A percentile compares a stretch with the other conserved stretches of the same genome.
Evolutionary conservation across 805 yeast genomes (phyloP).

Genomic region (Saccharomyces eubayanus): DNA sequence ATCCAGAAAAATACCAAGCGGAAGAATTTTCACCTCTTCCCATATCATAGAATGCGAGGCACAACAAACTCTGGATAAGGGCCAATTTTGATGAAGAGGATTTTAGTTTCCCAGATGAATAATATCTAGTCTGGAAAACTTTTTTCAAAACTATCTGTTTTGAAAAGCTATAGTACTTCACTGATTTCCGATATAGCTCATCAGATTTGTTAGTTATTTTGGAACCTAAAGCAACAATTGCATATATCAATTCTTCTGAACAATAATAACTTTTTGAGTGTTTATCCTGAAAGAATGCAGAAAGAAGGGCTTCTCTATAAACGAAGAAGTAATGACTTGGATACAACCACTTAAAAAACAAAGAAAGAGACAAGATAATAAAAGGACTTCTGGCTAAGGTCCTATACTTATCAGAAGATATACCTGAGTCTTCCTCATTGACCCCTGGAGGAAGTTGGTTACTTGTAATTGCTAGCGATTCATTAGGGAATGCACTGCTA

Average conservation of each 20-base stretch:
- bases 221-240: conserved; percentile 52
- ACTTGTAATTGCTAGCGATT: too few relatives aligned
- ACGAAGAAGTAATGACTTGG: conserved; percentile 54
- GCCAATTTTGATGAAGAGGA: conserved; percentile 39
- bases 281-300: conserved; percentile 42
- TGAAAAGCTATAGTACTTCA: conserved; percentile 33
- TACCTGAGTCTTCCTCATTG: too few relatives aligned
- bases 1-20: conserved; percentile 54
- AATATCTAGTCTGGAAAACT: conserved; percentile 27
- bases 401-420: not conserved
- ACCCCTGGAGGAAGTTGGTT: too few relatives aligned
- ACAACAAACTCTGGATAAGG: conserved; percentile 43
- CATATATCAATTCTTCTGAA: conserved; percentile 41
- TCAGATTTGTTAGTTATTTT: conserved; percentile 33
- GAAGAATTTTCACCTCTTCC: conserved; percentile 47
- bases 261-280: conserved; percentile 37
- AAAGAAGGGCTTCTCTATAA: conserved; percentile 49
- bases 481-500: too few relatives aligned
- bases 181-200: conserved; percentile 32
- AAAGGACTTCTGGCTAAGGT: conserved; percentile 19
- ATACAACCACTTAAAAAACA: conserved; percentile 49
- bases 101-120: conserved; percentile 11
- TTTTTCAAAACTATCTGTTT: conserved; percentile 35
- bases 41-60: conserved; percentile 50
- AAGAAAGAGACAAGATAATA: conserved; percentile 20